Conservation (phyloP, 2,329 filamentous ascomycete species). For the Ceratocystis albifundus region DNA sequence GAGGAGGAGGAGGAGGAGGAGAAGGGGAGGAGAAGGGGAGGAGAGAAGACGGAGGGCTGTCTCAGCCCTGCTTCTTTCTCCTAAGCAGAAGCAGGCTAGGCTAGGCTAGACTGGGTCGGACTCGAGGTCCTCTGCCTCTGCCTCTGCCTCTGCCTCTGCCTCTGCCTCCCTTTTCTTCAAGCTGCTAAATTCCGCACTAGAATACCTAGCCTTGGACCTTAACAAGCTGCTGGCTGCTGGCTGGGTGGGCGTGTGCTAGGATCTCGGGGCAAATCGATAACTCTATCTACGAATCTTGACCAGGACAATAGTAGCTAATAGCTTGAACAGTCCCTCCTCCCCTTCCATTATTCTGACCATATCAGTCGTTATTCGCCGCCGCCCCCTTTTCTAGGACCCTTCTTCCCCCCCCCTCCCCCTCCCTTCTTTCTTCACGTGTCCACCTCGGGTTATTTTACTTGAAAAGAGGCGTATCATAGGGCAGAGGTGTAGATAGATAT, state of each 20-base stretch:
- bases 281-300: slow-evolving; percentile 6
- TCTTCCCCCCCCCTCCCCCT: neutral
- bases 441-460: neutral
- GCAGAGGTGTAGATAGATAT: too few relatives aligned
- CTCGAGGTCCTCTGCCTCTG: neutral
- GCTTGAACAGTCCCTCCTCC: too few relatives aligned
- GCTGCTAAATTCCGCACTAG: neutral
- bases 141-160: neutral
- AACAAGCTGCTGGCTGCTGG: neutral
- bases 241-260: neutral
- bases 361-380: neutral
- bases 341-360: too few relatives aligned
- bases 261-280: slow-evolving; percentile 1
- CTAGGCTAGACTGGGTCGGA: too few relatives aligned
- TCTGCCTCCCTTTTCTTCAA: neutral
- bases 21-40: too few relatives aligned
- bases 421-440: neutral
- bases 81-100: too few relatives aligned
- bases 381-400: neutral
- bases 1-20: too few relatives aligned
- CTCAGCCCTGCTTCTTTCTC: too few relatives aligned
- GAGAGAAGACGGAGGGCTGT: too few relatives aligned
- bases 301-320: neutral
- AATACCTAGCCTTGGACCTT: neutral
- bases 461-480: neutral